Evolutionary conservation across 257 asterid genomes (phyloP).

Genomic region (Gardenia jasminoides): DNA sequence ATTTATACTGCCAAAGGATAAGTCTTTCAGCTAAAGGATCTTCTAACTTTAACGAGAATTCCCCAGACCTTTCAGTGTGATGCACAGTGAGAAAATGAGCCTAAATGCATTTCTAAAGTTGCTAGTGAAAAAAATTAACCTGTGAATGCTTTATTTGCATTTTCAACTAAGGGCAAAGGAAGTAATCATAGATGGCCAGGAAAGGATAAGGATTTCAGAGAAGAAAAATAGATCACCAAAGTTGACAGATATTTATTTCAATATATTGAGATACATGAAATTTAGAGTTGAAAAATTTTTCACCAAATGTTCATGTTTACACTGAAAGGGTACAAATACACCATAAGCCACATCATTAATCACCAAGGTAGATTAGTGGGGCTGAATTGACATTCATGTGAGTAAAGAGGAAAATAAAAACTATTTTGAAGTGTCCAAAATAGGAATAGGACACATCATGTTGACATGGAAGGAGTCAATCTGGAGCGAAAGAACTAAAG

Average conservation of each 20-base stretch:
- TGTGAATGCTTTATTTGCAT: not conserved
- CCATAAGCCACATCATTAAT: too few relatives aligned
- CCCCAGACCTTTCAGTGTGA: not conserved
- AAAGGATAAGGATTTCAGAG: not conserved
- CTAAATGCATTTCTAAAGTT: not conserved
- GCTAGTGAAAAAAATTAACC: not conserved
- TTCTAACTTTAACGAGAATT: not conserved
- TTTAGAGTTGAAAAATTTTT: too few relatives aligned
- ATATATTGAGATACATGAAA: not conserved
- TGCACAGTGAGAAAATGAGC: not conserved
- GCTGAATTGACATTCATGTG: not conserved
- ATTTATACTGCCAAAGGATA: constrained; percentile 62
- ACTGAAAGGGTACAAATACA: not conserved
- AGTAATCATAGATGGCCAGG: not conserved
- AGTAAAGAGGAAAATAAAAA: too few relatives aligned
- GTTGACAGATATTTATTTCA: not conserved
- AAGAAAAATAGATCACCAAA: not conserved
- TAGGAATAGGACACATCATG: not conserved
- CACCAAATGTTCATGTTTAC: not conserved
- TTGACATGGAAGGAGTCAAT: not conserved
- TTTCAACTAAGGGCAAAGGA: not conserved
- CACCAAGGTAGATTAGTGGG: not conserved
- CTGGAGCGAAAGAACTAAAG: not conserved
- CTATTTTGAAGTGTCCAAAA: not conserved
- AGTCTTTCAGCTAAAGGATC: constrained; percentile 4